Conservation (phyloP, 345 rosid genomes). For the Lumnitzera littorea region DNA sequence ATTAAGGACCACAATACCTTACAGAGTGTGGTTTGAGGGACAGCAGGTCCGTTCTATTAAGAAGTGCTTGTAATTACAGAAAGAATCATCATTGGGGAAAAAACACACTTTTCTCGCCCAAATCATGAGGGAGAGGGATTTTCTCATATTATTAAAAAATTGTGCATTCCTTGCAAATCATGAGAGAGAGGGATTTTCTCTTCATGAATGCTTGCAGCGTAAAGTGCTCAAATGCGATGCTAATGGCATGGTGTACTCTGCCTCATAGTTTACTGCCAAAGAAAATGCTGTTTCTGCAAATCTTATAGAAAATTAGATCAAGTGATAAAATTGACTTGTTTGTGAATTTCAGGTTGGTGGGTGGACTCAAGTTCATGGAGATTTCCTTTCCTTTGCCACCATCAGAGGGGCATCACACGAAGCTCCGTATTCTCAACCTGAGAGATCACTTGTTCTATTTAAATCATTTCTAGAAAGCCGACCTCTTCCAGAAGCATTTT, state of each 20-base stretch:
- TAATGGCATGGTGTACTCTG: too few species aligned
- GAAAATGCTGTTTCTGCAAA: background rate
- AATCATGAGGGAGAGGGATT: background rate
- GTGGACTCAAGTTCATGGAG: constrained; percentile 92
- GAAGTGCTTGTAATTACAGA: background rate
- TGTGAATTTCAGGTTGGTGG: constrained; percentile 68
- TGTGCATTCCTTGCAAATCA: too few species aligned
- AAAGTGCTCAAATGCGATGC: too few species aligned
- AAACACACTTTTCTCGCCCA: background rate
- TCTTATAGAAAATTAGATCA: too few species aligned
- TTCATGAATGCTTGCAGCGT: too few species aligned
- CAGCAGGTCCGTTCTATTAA: constrained; percentile 50
- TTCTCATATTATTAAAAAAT: too few species aligned
- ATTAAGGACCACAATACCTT: constrained; percentile 54
- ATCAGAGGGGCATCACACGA: constrained; percentile 95
- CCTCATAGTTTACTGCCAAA: too few species aligned
- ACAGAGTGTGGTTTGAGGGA: constrained; percentile 87
- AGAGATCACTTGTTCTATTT: constrained; percentile 85
- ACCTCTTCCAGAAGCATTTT: constrained; percentile 72
- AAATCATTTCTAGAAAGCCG: constrained; percentile 53
- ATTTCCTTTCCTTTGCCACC: constrained; percentile 81
- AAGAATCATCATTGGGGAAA: background rate
- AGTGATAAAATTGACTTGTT: too few species aligned
- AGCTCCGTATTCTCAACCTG: constrained; percentile 95
- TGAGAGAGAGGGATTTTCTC: too few species aligned